phyloP scores from a whole-genome alignment of 1,139 yeast species.

The Citeromyces siamensis region DNA sequence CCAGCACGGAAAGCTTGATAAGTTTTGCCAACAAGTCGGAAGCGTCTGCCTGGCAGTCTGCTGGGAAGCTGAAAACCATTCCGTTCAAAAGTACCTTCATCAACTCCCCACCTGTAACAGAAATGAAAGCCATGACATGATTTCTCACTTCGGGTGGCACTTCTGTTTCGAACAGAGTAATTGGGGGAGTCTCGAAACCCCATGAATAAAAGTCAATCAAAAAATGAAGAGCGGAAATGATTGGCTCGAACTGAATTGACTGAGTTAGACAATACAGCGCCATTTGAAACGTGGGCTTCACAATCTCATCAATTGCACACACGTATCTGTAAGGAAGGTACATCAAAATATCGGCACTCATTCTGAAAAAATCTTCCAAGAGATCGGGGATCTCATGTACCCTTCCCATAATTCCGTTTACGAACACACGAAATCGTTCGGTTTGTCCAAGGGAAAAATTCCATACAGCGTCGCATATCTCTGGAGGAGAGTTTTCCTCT shows the following conservation, averaged over 20 bases:
- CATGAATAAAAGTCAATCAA: conserved; percentile 71
- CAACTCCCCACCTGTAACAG: conserved; percentile 44
- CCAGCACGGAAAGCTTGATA: conserved; percentile 30
- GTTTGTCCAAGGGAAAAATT: conserved; percentile 37
- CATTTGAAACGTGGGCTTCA: conserved; percentile 47
- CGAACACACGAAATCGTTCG: conserved; percentile 25
- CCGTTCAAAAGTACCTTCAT: conserved; percentile 48
- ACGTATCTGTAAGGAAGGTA: conserved; percentile 63
- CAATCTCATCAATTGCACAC: conserved; percentile 28
- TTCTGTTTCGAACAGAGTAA: conserved; percentile 47
- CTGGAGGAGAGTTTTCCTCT: conserved; percentile 32
- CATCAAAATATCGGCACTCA: conserved; percentile 71
- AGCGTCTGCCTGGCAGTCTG: conserved; percentile 63
- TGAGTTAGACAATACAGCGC: conserved; percentile 40
- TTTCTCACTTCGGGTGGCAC: conserved; percentile 41
- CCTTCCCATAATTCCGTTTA: conserved; percentile 13
- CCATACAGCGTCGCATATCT: conserved; percentile 29
- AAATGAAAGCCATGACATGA: conserved; percentile 29
- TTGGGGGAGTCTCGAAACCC: conserved; percentile 76
- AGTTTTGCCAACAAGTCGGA: conserved; percentile 61
- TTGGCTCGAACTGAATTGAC: conserved; percentile 60
- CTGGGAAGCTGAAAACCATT: conserved; percentile 57
- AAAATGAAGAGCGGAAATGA: conserved; percentile 60
- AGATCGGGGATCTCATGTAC: conserved; percentile 52
- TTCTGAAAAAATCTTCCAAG: conserved; percentile 80